phyloP scores from a whole-genome alignment of 2,329 filamentous ascomycete genomes.

The Aureobasidium namibiae region DNA sequence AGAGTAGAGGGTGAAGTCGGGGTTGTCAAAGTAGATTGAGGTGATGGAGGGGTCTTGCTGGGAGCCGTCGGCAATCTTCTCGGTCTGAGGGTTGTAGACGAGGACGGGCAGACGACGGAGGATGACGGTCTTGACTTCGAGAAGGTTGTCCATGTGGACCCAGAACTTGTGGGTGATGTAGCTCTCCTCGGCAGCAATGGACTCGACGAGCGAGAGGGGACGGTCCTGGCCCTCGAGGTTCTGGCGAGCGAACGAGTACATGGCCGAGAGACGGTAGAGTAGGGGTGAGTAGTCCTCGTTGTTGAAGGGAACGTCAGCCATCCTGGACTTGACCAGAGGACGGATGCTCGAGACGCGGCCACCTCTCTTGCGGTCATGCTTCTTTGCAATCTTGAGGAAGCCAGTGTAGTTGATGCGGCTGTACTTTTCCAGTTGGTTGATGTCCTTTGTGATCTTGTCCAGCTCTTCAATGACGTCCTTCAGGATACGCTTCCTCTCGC shows the following conservation, averaged over 20 bases:
- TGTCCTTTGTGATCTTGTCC: slow-evolving; percentile 79
- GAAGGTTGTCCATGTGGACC: slow-evolving; percentile 89
- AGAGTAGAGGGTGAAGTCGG: slow-evolving; percentile 75
- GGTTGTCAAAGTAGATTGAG: slow-evolving; percentile 91
- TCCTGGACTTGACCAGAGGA: slow-evolving; percentile 81
- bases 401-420: slow-evolving; percentile 95
- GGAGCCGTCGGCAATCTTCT: slow-evolving; percentile 70
- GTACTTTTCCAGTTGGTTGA: slow-evolving; percentile 90
- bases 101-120: slow-evolving; percentile 83
- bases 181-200: slow-evolving; percentile 44
- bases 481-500: slow-evolving; percentile 45
- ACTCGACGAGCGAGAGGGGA: slow-evolving; percentile 35
- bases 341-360: slow-evolving; percentile 71
- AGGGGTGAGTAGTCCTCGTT: slow-evolving; percentile 88
- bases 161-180: slow-evolving; percentile 93
- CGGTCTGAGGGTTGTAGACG: slow-evolving; percentile 81
- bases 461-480: slow-evolving; percentile 70
- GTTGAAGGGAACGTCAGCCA: slow-evolving; percentile 88
- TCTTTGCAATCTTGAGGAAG: slow-evolving; percentile 97
- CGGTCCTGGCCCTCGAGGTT: slow-evolving; percentile 54
- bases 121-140: slow-evolving; percentile 95
- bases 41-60: slow-evolving; percentile 82
- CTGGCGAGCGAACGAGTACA: slow-evolving; percentile 92
- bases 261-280: slow-evolving; percentile 78
- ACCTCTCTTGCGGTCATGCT: slow-evolving; percentile 91